phyloP scores from a whole-genome alignment of 768 basidiomycete species.

The Kwoniella botswanensis region DNA sequence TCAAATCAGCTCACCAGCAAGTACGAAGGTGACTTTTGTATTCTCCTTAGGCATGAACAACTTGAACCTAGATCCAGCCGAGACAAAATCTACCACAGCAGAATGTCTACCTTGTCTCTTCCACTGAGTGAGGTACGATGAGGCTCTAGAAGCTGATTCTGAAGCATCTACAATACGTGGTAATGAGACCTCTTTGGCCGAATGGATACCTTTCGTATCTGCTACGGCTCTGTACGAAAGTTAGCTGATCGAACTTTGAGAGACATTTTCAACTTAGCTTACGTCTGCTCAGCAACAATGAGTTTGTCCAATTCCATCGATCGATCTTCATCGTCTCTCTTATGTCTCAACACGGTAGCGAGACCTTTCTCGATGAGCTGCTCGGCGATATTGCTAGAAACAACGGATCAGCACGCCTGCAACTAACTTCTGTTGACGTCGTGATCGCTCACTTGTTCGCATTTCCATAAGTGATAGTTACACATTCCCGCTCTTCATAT shows the following conservation, averaged over 20 bases:
- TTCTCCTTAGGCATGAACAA: constrained; percentile 88
- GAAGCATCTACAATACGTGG: constrained; percentile 87
- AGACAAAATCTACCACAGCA: constrained; percentile 83
- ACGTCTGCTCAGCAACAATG: constrained; percentile 92
- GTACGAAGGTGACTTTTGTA: constrained; percentile 87
- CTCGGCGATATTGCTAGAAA: constrained; percentile 80
- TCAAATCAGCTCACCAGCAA: constrained; percentile 66
- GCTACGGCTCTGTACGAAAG: constrained; percentile 67
- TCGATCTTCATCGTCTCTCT: constrained; percentile 91
- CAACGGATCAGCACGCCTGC: background rate
- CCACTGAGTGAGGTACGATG: constrained; percentile 86
- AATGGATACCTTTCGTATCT: constrained; percentile 84
- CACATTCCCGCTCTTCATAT: constrained; percentile 90
- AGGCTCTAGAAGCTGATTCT: constrained; percentile 78
- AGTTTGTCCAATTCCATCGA: constrained; percentile 96
- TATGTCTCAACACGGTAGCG: constrained; percentile 86
- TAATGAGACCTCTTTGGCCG: constrained; percentile 81
- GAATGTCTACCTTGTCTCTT: constrained; percentile 83
- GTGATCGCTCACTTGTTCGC: constrained; percentile 69
- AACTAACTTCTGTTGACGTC: background rate
- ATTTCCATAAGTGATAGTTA: constrained; percentile 81
- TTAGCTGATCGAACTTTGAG: constrained; percentile 21
- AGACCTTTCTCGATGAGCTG: constrained; percentile 92
- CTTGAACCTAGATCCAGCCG: constrained; percentile 96
- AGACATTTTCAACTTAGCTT: constrained; percentile 54